phyloP scores from a whole-genome alignment of 768 basidiomycete species.

The Podaxis rugospora region DNA sequence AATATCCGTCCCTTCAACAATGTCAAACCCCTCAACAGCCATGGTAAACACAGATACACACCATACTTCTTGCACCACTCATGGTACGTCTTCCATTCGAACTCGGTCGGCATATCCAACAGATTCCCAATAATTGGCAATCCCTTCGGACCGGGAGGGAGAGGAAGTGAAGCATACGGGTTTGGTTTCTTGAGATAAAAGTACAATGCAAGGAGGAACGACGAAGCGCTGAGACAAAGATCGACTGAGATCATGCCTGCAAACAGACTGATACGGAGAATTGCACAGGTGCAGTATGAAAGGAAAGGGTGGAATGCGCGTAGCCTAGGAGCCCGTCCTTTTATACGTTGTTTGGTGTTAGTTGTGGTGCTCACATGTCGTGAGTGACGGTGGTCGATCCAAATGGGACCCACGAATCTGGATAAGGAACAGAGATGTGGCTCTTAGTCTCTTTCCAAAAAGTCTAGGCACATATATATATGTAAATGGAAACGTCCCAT shows the following conservation, averaged over 20 bases:
- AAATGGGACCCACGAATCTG: too few relatives aligned
- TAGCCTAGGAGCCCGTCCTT: background rate
- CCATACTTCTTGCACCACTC: conserved; percentile 35
- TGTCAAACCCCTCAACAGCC: too few relatives aligned
- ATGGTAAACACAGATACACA: conserved; percentile 12
- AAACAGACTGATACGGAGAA: background rate
- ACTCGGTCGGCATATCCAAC: conserved; percentile 30
- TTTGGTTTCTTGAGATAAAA: conserved; percentile 14
- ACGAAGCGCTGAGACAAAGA: conserved; percentile 11
- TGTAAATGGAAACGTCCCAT: too few relatives aligned
- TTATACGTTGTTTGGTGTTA: background rate
- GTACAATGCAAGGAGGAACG: conserved; percentile 18
- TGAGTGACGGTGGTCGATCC: too few relatives aligned
- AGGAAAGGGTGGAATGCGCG: too few relatives aligned
- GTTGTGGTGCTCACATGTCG: too few relatives aligned
- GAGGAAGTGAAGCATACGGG: conserved; percentile 13
- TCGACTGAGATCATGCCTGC: conserved; percentile 12
- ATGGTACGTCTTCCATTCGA: conserved; percentile 33
- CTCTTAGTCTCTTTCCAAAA: too few relatives aligned
- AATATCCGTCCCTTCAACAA: conserved; percentile 22
- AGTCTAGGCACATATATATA: too few relatives aligned
- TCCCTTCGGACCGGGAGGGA: conserved; percentile 40
- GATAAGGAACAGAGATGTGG: too few relatives aligned
- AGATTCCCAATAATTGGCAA: conserved; percentile 38
- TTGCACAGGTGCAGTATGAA: background rate